Percentiles rank a stretch among this genome's conserved stretches.
phyloP scores from a whole-genome alignment of 1,139 yeast genomes.

The Sporopachydermia cereana region DNA sequence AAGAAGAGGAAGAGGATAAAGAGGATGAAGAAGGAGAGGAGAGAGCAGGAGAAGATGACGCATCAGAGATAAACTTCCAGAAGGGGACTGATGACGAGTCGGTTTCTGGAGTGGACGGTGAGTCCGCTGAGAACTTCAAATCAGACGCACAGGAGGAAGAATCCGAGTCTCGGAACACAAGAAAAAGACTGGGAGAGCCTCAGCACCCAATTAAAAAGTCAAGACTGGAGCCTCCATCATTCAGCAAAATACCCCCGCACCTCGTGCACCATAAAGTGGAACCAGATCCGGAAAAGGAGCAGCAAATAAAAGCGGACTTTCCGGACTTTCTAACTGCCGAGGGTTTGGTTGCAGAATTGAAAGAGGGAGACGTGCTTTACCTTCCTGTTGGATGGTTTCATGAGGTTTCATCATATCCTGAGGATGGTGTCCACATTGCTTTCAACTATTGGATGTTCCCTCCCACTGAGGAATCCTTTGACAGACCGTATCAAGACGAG shows the following conservation, averaged over 20 bases:
- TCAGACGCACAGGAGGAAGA: no score
- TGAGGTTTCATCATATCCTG: constrained; percentile 60
- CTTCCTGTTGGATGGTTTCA: constrained; percentile 77
- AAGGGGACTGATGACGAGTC: constrained; percentile 15
- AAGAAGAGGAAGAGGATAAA: neutral
- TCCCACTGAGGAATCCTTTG: constrained; percentile 28
- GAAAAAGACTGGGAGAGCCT: no score
- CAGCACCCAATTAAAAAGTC: no score
- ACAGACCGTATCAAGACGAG: neutral
- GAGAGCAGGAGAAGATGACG: constrained; percentile 6
- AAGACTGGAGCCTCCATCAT: constrained; percentile 53
- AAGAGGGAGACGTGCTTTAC: constrained; percentile 56
- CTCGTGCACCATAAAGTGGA: constrained; percentile 37
- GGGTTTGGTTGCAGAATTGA: constrained; percentile 34
- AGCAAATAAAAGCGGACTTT: constrained; percentile 24
- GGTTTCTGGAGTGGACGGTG: no score
- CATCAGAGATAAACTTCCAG: no score
- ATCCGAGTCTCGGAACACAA: no score
- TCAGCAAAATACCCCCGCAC: constrained; percentile 50
- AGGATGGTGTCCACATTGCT: constrained; percentile 37
- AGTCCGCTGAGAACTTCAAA: no score
- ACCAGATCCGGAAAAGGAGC: constrained; percentile 19
- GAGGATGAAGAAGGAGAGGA: neutral
- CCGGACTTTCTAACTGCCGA: constrained; percentile 37
- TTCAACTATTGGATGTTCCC: constrained; percentile 68